phyloP scores from a whole-genome alignment of 1,139 yeast genomes.

The Candida frijolesensis region DNA sequence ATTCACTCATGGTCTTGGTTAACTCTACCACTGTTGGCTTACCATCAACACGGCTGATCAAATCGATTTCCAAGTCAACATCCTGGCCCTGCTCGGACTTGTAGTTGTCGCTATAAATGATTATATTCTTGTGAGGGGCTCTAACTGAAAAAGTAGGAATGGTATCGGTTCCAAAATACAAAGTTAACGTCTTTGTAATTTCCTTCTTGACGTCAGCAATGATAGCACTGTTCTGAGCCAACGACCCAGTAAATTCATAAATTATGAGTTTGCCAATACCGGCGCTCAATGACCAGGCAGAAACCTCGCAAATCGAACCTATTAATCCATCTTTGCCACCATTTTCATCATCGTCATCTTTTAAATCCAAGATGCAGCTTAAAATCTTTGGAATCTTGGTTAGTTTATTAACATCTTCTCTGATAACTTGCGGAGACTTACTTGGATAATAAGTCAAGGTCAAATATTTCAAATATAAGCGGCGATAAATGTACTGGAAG shows the following conservation, averaged over 20 bases:
- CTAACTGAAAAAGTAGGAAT: constrained; percentile 62
- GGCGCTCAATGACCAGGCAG: constrained; percentile 86
- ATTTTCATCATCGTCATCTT: constrained; percentile 77
- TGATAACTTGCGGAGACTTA: constrained; percentile 81
- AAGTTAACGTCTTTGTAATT: constrained; percentile 60
- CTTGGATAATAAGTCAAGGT: constrained; percentile 77
- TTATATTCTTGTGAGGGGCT: constrained; percentile 62
- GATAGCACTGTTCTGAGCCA: constrained; percentile 43
- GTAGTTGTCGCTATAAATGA: constrained; percentile 41
- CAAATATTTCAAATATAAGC: constrained; percentile 56
- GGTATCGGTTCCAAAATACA: constrained; percentile 73
- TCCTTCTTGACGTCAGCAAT: constrained; percentile 61
- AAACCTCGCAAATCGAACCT: constrained; percentile 72
- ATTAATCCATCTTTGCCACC: constrained; percentile 87
- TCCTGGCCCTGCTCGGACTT: constrained; percentile 11
- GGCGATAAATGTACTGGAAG: constrained; percentile 54
- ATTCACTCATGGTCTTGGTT: constrained; percentile 81
- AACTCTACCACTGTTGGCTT: constrained; percentile 87
- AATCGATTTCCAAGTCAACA: constrained; percentile 61
- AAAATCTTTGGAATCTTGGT: constrained; percentile 76
- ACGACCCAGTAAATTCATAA: constrained; percentile 78
- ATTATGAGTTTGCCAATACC: constrained; percentile 74
- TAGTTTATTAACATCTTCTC: constrained; percentile 76
- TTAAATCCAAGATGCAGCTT: constrained; percentile 71
- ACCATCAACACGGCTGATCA: constrained; percentile 81